phyloP scores from a whole-genome alignment of 352 stramenopile genomes.

The Phytophthora cryptogea region DNA sequence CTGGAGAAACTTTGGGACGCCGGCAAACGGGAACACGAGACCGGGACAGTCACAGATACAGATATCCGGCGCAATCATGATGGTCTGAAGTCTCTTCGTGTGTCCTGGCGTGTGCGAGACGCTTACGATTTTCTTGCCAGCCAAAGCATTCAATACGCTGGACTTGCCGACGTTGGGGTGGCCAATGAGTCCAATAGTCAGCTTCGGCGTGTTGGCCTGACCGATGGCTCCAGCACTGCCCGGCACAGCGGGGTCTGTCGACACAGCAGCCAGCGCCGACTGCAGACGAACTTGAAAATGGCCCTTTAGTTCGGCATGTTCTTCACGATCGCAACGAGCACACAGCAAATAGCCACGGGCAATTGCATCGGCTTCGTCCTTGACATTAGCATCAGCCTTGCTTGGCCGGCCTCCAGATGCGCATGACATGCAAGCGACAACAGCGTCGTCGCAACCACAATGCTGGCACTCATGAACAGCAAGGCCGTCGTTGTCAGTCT shows the following conservation, averaged over 20 bases:
- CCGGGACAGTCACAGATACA: conserved; percentile 89
- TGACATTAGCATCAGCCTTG: conserved; percentile 40
- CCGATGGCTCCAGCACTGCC: conserved; percentile 32
- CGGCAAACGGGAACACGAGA: conserved; percentile 84
- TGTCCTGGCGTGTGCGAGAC: conserved; percentile 87
- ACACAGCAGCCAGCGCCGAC: conserved; percentile 30
- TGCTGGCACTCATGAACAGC: conserved; percentile 60
- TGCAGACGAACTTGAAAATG: conserved; percentile 62
- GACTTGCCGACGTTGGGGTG: conserved; percentile 91
- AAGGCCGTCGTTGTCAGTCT: conserved; percentile 11
- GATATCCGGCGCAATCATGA: conserved; percentile 82
- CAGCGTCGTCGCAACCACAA: conserved; percentile 67
- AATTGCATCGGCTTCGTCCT: conserved; percentile 56
- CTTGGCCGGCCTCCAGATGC: conserved; percentile 27
- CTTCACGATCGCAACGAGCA: conserved; percentile 67
- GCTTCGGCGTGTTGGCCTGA: conserved; percentile 52
- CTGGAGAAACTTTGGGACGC: conserved; percentile 82
- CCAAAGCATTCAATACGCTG: conserved; percentile 85
- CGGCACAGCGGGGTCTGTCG: conserved; percentile 26
- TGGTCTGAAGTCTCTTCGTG: conserved; percentile 86
- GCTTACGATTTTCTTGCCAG: conserved; percentile 87
- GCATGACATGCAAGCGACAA: conserved; percentile 71
- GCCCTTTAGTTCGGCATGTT: conserved; percentile 63
- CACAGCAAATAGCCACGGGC: conserved; percentile 73
- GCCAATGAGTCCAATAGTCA: conserved; percentile 88